A percentile compares a stretch with the other conserved stretches of the same genome.
phyloP scores from a whole-genome alignment of 2,329 filamentous ascomycete genomes.

The Fusarium piperis region DNA sequence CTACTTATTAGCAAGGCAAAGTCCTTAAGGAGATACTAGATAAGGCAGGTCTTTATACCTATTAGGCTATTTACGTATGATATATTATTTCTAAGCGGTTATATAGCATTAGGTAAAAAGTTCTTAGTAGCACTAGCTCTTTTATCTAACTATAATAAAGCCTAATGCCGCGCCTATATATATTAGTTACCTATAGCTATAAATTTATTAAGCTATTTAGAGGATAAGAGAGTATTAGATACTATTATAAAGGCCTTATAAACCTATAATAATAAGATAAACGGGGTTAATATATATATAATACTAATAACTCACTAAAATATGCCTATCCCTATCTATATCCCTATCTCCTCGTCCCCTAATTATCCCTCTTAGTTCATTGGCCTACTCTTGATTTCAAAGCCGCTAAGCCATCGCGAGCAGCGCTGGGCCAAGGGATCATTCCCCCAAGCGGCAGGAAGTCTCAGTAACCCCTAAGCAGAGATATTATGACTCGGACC shows the following conservation, averaged over 20 bases:
- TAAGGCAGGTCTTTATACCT: slow-evolving; percentile 5
- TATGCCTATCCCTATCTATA: background rate
- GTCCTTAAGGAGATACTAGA: background rate
- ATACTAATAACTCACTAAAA: background rate
- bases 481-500: background rate
- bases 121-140: slow-evolving; percentile 6
- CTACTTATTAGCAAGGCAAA: slow-evolving; percentile 13
- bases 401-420: background rate
- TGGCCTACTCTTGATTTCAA: background rate
- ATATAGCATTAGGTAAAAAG: background rate
- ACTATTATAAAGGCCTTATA: slow-evolving; percentile 5
- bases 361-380: background rate
- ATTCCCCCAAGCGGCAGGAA: background rate
- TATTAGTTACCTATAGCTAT: background rate
- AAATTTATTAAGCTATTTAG: slow-evolving; percentile 3
- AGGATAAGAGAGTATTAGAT: background rate
- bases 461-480: slow-evolving; percentile 8
- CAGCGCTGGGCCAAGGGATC: background rate
- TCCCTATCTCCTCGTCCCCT: background rate
- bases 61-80: background rate
- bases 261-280: background rate
- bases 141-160: slow-evolving; percentile 2
- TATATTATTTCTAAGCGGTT: background rate
- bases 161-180: background rate
- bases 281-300: background rate